These are phyloP conservation scores for Evernia prunastri DNA, from an alignment of 495 filamentous ascomycete species.

Conservation along the genomic window DNA sequence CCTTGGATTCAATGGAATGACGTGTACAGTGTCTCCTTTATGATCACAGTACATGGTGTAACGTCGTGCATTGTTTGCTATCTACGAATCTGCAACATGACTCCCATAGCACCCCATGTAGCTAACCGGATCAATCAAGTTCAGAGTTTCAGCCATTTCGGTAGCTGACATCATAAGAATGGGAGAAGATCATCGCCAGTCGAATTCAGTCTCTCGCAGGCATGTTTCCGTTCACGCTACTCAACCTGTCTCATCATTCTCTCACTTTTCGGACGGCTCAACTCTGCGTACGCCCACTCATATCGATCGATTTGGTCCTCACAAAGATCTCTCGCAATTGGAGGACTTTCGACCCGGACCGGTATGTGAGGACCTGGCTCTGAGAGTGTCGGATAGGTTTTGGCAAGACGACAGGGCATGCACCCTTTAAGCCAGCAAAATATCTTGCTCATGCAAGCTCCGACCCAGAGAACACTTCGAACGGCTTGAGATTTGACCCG, in stretches of 20 bases:
- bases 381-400: not conserved
- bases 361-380: not conserved
- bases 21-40: too few relatives aligned
- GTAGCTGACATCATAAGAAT: not conserved
- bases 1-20: too few relatives aligned
- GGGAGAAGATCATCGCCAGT: not conserved
- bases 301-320: not conserved
- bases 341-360: not conserved
- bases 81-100: not conserved
- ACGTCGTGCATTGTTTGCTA: not conserved
- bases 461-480: not conserved
- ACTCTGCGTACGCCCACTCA: not conserved
- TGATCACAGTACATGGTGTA: too few relatives aligned
- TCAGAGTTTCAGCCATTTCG: not conserved
- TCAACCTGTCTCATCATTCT: not conserved
- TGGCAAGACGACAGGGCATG: not conserved
- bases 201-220: not conserved
- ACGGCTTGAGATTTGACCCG: not conserved
- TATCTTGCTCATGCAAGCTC: not conserved
- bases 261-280: not conserved
- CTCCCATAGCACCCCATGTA: not conserved
- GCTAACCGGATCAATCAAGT: not conserved
- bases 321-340: not conserved
- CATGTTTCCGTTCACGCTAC: not conserved
- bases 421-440: not conserved